phyloP scores from a whole-genome alignment of 345 rosid genomes.

The Adansonia digitata region DNA sequence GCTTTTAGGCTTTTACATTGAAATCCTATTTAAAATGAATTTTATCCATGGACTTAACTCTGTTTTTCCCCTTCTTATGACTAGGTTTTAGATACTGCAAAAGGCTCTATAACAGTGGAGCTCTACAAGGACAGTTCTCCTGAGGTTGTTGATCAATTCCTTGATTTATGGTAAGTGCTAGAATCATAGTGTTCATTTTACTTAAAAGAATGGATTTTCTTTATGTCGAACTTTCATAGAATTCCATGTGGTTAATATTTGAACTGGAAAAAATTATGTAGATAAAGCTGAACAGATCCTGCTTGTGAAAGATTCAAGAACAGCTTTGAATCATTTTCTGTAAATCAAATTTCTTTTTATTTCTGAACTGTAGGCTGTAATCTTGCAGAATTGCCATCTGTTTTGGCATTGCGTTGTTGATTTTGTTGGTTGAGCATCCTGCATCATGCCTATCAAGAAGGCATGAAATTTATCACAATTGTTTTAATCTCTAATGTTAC shows the following conservation, averaged over 20 bases:
- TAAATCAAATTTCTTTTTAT: not conserved
- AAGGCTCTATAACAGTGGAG: constrained; percentile 62
- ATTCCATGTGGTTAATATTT: not conserved
- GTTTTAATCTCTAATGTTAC: no score
- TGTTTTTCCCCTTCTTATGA: constrained; percentile 10
- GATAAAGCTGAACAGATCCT: not conserved
- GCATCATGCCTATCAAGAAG: not conserved
- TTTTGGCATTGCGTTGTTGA: not conserved
- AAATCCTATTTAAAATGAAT: not conserved
- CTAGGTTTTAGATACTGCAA: constrained; percentile 59
- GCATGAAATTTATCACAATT: not conserved
- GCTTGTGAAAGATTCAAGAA: not conserved
- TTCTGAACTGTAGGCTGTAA: not conserved
- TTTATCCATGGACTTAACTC: not conserved
- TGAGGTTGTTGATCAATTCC: constrained; percentile 58
- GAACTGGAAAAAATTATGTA: not conserved
- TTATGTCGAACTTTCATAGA: not conserved
- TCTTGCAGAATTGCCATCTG: not conserved
- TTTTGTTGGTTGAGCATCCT: not conserved
- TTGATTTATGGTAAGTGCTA: constrained; percentile 45
- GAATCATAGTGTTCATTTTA: not conserved
- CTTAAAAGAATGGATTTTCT: not conserved
- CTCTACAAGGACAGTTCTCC: constrained; percentile 63
- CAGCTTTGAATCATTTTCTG: not conserved
- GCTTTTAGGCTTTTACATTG: not conserved